phyloP scores from a whole-genome alignment of 768 basidiomycete species.

The Pleurotus pulmonarius region DNA sequence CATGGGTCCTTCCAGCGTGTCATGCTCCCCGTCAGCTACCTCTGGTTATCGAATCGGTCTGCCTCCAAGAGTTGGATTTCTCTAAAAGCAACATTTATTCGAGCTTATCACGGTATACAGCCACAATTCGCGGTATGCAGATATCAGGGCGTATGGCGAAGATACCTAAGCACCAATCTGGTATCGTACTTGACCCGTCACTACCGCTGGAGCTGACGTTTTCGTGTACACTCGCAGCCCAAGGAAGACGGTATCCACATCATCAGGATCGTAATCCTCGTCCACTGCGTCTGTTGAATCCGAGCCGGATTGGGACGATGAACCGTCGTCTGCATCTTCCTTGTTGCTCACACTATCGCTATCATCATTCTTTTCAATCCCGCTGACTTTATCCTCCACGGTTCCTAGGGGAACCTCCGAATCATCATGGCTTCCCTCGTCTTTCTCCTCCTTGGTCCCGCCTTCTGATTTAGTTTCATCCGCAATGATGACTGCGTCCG shows the following conservation, averaged over 20 bases:
- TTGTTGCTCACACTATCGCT: background rate
- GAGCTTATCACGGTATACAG: too few relatives aligned
- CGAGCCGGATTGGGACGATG: background rate
- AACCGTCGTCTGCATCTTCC: conserved; percentile 4
- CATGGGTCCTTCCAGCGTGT: too few relatives aligned
- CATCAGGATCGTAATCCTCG: background rate
- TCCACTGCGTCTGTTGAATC: background rate
- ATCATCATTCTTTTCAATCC: too few relatives aligned
- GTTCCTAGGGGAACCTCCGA: too few relatives aligned
- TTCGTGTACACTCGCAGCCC: conserved; percentile 38
- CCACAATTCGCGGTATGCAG: too few relatives aligned
- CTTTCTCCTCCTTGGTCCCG: background rate
- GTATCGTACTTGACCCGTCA: conserved; percentile 29
- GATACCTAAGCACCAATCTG: conserved; percentile 9
- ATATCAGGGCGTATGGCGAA: too few relatives aligned
- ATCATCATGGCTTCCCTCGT: background rate
- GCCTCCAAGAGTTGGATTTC: too few relatives aligned
- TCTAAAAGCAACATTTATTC: too few relatives aligned
- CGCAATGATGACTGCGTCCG: background rate
- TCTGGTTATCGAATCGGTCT: too few relatives aligned
- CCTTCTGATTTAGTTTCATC: background rate
- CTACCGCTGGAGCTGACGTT: conserved; percentile 22
- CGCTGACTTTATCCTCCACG: too few relatives aligned
- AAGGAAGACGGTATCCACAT: conserved; percentile 20
- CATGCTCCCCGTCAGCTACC: too few relatives aligned